Base-by-base conservation (phyloP, 768 basidiomycete species). In the Tylopilus intermedius region DNA sequence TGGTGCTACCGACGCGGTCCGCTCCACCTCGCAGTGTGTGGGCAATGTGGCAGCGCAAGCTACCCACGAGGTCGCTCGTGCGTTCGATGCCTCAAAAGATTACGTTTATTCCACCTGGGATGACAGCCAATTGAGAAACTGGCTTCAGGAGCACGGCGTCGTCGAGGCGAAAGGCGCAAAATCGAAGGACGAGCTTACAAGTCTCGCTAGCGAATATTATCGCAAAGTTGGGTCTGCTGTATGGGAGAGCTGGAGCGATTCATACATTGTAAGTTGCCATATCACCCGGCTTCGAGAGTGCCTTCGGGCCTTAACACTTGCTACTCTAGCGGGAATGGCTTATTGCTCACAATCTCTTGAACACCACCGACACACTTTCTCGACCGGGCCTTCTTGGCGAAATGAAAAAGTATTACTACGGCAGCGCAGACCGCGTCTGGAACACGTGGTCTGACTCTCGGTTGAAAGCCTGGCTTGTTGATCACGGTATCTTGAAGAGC, bases 51-150 rank as follows among this genome's bases (percentile, higher is more conserved):
- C 71, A 13, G 72, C 80, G 0, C 78, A 81, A 54, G 81, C 83
- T 3, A 80, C 83, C 1, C 70, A 76, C 14, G 75, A 78, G 2
- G 79, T 74, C 9, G 68, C 67, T 8, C 71, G 74, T 22, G 72
- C 71, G 26, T 66, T 91, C 21, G 87, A 94, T 56, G 81, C 88
- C 53, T 68, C 83, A 29, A 90, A 84, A 66, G 94, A 97, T 67
- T 94, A 93, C 60, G 71, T 94, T 15, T 95, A 88, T 68, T 91
- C 88, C 0, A 81, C 87, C 0, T 96, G 95, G 95, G 84, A 88
- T 51, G 90, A 94, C 58, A 85, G 76, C 61, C 76, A 77, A 57
- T 69, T 97, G 44, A 76, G 86, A 46, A 69, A 63, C 0, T 96
- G 85, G 71, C 80, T 94, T 42, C 82, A 87, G 62, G 76, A 85